Conservation (phyloP, 768 basidiomycete genomes). For the Chlorophyllum brunneum region DNA sequence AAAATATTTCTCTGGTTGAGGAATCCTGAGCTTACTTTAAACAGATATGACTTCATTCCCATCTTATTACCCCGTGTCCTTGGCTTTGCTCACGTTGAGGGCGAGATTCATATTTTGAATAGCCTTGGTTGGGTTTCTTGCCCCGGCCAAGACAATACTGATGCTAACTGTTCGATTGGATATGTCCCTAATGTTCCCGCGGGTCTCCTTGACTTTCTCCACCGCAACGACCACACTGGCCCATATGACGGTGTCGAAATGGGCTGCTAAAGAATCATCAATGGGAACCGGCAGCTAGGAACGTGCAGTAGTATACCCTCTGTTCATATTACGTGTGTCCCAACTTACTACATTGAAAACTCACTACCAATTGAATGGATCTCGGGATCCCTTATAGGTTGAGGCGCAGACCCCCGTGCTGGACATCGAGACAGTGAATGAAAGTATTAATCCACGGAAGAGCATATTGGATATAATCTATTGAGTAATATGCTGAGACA, state of each 20-base stretch:
- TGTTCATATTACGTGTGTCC: too few species aligned
- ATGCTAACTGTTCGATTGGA: conserved; percentile 19
- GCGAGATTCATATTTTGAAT: conserved; percentile 38
- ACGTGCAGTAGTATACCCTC: too few species aligned
- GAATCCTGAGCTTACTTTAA: not conserved
- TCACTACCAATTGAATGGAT: too few species aligned
- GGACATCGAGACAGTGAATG: not conserved
- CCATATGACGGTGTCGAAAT: not conserved
- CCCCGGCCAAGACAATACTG: conserved; percentile 23
- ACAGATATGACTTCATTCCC: conserved; percentile 24
- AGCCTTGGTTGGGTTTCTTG: conserved; percentile 25
- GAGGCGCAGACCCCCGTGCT: too few species aligned
- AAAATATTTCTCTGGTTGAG: not conserved
- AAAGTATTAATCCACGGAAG: conserved; percentile 1
- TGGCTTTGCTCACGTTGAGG: conserved; percentile 34
- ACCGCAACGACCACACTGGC: conserved; percentile 24
- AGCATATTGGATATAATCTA: conserved; percentile 15
- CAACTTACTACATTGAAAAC: too few species aligned
- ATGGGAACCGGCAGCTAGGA: too few species aligned
- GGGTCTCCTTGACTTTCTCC: too few species aligned
- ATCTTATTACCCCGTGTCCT: conserved; percentile 31
- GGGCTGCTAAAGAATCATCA: not conserved
- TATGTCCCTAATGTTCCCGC: conserved; percentile 22
- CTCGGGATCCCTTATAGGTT: too few species aligned
- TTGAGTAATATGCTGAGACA: conserved; percentile 12